Conservation (phyloP, 2,329 filamentous ascomycete genomes). For the Fusarium sp. region DNA sequence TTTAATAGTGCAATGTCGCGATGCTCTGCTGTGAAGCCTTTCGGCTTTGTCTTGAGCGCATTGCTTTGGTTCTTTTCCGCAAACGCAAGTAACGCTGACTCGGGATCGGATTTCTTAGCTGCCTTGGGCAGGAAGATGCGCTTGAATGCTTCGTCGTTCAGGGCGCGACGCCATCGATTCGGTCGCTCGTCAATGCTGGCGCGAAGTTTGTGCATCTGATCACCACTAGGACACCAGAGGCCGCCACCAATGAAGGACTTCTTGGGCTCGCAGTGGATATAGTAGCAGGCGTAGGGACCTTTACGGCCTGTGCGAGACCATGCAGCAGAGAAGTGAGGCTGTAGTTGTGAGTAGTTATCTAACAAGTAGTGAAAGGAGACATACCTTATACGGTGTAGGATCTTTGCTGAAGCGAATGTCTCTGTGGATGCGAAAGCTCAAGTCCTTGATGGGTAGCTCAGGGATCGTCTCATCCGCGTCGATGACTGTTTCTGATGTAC, state of each 20-base stretch:
- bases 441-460: conserved; percentile 85
- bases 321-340: conserved; percentile 86
- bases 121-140: conserved; percentile 70
- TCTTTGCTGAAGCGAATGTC: conserved; percentile 88
- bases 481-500: conserved; percentile 76
- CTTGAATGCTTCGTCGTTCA: conserved; percentile 72
- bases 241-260: conserved; percentile 83
- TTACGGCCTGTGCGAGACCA: conserved; percentile 91
- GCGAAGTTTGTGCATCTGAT: conserved; percentile 74
- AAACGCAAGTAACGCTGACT: conserved; percentile 77
- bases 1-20: conserved; percentile 84
- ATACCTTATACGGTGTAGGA: conserved; percentile 87
- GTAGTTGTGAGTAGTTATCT: conserved; percentile 2
- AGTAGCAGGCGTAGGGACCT: conserved; percentile 89
- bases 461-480: conserved; percentile 85
- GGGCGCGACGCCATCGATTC: conserved; percentile 73
- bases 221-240: conserved; percentile 81
- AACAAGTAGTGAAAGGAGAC: conserved; percentile 25
- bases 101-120: conserved; percentile 51
- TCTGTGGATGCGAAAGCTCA: conserved; percentile 88
- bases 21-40: conserved; percentile 82
- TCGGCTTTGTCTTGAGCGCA: conserved; percentile 87
- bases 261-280: conserved; percentile 82
- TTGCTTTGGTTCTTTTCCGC: conserved; percentile 75
- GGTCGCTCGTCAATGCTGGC: conserved; percentile 81